Conservation (phyloP, 1,284 basidiomycete species). For the Marasmius fiardii region DNA sequence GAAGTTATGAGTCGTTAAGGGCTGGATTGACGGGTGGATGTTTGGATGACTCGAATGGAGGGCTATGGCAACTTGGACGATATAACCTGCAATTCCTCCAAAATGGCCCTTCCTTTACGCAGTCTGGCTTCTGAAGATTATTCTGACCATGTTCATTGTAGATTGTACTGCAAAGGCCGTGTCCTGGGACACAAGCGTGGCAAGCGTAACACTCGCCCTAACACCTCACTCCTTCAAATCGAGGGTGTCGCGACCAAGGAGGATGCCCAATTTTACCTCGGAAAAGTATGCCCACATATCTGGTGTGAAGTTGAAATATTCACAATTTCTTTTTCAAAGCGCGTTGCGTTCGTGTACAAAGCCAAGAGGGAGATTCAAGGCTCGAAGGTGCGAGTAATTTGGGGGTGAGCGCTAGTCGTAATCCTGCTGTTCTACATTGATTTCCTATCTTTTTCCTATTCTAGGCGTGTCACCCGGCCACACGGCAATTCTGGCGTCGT, state of each 20-base stretch:
- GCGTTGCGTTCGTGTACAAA: constrained; percentile 97
- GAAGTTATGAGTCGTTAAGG: constrained; percentile 19
- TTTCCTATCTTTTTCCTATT: neutral
- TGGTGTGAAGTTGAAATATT: constrained; percentile 3
- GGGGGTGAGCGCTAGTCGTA: constrained; percentile 59
- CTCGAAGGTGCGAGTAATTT: constrained; percentile 93
- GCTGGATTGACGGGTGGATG: constrained; percentile 31
- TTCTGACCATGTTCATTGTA: constrained; percentile 28
- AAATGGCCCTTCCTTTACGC: neutral
- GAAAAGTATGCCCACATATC: constrained; percentile 71
- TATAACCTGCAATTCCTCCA: constrained; percentile 1
- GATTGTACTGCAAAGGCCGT: constrained; percentile 97
- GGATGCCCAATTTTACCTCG: constrained; percentile 97
- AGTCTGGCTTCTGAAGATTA: constrained; percentile 4
- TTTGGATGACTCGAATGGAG: constrained; percentile 32
- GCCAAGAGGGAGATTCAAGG: constrained; percentile 92
- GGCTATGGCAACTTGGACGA: constrained; percentile 10
- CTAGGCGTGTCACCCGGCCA: constrained; percentile 84
- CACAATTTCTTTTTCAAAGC: no score
- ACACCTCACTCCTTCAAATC: constrained; percentile 95
- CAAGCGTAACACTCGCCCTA: constrained; percentile 94
- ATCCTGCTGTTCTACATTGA: neutral
- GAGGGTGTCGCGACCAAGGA: constrained; percentile 94
- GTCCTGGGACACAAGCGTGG: constrained; percentile 98
- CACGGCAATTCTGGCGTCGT: constrained; percentile 97